Base-by-base conservation (phyloP, 2,329 filamentous ascomycete genomes). In the Thyridium curvatum region DNA sequence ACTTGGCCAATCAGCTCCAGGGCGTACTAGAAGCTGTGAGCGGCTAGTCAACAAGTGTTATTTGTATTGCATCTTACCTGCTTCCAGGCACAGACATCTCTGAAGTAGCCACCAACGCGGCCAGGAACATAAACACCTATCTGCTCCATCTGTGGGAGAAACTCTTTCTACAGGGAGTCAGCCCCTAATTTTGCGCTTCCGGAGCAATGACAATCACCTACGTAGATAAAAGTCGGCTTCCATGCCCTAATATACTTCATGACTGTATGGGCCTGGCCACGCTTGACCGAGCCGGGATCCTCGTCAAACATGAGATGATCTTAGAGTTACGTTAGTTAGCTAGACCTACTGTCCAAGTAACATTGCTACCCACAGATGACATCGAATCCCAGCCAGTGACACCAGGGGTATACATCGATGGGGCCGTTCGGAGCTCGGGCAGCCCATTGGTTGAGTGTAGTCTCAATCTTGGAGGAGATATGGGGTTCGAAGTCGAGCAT, bases 241-340 rank as follows among this genome's bases (percentile, higher is more conserved):
- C 40, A 41, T 3, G 40, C 40, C 10, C 35, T 2, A 12, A 41
- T 18, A 30, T 41, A 41, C 15, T 30, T 33, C 40, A 41, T 41
- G 21, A 41, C 40, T 18, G 32, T 15, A 17, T 38, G 34, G 3
- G 35, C 31, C n/a, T 28, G n/a, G 15, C 40, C 40, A 30, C 16
- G 15, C 8, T 28, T 18, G 26, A 41, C 40, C 12, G 40, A 38
- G 14, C 36, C 40, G 14, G 40, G 40, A 30, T 41, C 40, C 31
- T 38, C 35, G 28, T 41, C 40, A 29, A 41, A 41, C 35, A 41
- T 38, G 12, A 41, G 36, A 18, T 41, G 35, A 21, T 41, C 40
- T 38, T 18, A 16, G 13, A n/a, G n/a, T n/a, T n/a, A 26, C 10
- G 6, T 34, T 10, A n/a, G 16, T 34, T 30, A 37, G 35, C 13